Conservation (phyloP, 176 grass and related monocot species). For the Eremochloa ophiuroides region DNA sequence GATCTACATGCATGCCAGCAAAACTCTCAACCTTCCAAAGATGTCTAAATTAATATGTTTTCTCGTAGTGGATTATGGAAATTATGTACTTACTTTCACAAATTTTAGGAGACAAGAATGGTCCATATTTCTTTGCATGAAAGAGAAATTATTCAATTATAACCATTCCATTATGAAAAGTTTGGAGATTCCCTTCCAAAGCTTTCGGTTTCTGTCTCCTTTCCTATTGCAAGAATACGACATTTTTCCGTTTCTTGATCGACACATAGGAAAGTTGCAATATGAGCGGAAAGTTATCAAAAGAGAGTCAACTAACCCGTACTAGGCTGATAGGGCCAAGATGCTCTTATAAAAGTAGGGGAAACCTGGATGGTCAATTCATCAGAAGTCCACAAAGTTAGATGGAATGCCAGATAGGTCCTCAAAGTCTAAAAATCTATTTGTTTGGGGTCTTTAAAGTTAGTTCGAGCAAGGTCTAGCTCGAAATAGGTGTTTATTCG, state of each 20-base stretch:
- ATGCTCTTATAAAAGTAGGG: conserved; percentile 35
- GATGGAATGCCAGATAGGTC: no score
- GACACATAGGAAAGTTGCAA: conserved; percentile 15
- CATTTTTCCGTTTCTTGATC: not conserved
- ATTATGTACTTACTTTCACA: not conserved
- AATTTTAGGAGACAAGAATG: not conserved
- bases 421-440: no score
- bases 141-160: not conserved
- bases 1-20: no score
- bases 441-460: no score
- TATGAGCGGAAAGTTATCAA: not conserved
- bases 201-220: conserved; percentile 6
- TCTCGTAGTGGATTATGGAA: no score
- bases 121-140: not conserved
- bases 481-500: no score
- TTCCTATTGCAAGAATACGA: not conserved
- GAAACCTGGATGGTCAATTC: no score
- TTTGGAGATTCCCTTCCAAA: conserved; percentile 20
- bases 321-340: conserved; percentile 13
- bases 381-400: no score
- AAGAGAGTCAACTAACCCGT: conserved; percentile 27
- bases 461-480: no score
- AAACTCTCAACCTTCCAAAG: no score
- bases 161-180: conserved; percentile 14
- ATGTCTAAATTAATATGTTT: no score